Conservation (phyloP, 257 asterid genomes). For the Scutellaria minor region DNA sequence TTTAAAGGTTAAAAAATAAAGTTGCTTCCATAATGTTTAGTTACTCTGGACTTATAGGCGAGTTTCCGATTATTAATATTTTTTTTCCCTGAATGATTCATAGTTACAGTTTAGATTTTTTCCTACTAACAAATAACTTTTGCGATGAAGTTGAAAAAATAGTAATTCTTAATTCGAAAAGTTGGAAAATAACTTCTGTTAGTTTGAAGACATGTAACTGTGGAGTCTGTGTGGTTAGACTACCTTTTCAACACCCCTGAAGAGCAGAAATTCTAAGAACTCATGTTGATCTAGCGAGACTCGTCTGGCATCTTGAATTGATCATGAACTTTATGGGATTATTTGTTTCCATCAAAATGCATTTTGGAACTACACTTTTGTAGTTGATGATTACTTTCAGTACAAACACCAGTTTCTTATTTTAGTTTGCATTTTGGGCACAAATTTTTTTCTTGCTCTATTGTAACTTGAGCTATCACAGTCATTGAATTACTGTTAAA, state of each 20-base stretch:
- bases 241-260: background rate
- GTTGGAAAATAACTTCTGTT: background rate
- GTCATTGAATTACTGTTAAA: background rate
- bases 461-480: background rate
- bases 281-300: background rate
- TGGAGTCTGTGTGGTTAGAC: background rate
- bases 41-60: background rate
- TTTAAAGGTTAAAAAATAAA: background rate
- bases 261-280: background rate
- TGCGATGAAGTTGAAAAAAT: background rate
- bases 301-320: background rate
- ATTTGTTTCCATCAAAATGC: background rate
- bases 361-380: background rate
- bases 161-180: constrained; percentile 13
- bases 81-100: background rate
- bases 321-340: background rate
- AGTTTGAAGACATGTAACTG: background rate
- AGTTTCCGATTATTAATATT: background rate
- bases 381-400: constrained; percentile 16
- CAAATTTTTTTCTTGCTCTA: background rate
- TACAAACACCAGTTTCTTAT: background rate
- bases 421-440: constrained; percentile 20
- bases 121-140: background rate
- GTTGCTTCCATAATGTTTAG: constrained; percentile 8
- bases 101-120: background rate